Evolutionary conservation across 129 eudicot genomes (phyloP).

Genomic region (Flaveria linearis): DNA sequence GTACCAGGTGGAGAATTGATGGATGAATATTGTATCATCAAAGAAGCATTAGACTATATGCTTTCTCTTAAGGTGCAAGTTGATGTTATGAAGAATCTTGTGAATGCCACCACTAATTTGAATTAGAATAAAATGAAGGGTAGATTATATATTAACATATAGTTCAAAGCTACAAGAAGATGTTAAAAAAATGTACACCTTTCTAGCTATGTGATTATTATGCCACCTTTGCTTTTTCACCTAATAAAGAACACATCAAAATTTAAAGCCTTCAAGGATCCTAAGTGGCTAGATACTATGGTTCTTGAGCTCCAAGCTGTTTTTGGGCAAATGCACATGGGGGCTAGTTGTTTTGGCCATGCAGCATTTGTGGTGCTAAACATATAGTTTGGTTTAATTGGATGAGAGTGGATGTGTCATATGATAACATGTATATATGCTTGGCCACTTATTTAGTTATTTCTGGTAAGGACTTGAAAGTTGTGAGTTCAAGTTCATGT

Average conservation of each 20-base stretch:
- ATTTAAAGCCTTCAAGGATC: neutral
- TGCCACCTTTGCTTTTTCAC: neutral
- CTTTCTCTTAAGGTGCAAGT: conserved; percentile 66
- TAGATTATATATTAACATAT: neutral
- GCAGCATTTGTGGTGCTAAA: conserved; percentile 10
- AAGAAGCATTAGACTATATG: conserved; percentile 80
- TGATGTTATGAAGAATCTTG: conserved; percentile 69
- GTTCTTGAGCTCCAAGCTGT: neutral
- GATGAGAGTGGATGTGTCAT: conserved; percentile 5
- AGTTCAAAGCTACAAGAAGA: neutral
- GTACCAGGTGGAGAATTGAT: conserved; percentile 78
- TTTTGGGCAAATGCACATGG: conserved; percentile 2
- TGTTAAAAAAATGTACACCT: neutral
- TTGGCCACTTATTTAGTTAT: conserved; percentile 13
- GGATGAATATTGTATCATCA: conserved; percentile 57
- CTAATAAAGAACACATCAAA: neutral
- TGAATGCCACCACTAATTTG: conserved; percentile 38
- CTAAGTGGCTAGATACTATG: neutral
- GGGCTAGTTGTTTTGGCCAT: neutral
- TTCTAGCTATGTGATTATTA: neutral
- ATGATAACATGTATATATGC: neutral
- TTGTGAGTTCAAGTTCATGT: neutral
- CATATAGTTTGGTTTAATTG: neutral
- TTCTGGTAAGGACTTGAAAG: neutral
- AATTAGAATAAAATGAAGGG: conserved; percentile 8